These are phyloP conservation scores for Acer negundo DNA, from an alignment of 345 rosid genomes.

Conservation along the genomic window DNA sequence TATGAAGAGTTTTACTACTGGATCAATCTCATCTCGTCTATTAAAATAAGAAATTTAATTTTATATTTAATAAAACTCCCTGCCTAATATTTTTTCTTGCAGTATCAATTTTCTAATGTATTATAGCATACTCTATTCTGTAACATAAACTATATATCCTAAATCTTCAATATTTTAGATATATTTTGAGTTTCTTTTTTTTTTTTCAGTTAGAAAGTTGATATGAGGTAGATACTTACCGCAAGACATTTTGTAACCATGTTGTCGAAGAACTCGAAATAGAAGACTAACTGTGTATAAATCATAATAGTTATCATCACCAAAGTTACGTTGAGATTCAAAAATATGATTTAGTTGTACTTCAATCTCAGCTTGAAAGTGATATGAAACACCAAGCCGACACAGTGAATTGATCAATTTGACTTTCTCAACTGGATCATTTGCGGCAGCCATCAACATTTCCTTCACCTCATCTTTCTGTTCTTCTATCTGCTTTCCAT, in stretches of 20 bases:
- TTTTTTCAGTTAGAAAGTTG: too few species aligned
- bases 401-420: not conserved
- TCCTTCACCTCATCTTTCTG: slow-evolving; percentile 1
- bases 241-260: slow-evolving; percentile 2
- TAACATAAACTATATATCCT: too few species aligned
- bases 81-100: not conserved
- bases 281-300: slow-evolving; percentile 2
- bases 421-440: not conserved
- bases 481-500: not conserved
- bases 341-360: not conserved
- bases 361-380: not conserved
- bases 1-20: too few species aligned
- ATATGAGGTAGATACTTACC: not conserved
- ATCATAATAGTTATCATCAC: not conserved
- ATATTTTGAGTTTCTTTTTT: too few species aligned
- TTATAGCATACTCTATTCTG: too few species aligned
- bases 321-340: not conserved
- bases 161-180: not conserved
- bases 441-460: not conserved
- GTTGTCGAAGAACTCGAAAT: slow-evolving; percentile 1
- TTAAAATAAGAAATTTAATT: too few species aligned
- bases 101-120: slow-evolving; percentile 1
- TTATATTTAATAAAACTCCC: too few species aligned
- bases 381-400: slow-evolving; percentile 15
- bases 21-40: not conserved